Evolutionary conservation across 2,329 filamentous ascomycete genomes (phyloP), one percentile per base, ranked within the genome.

Genomic region (Orbilia javanica): DNA sequence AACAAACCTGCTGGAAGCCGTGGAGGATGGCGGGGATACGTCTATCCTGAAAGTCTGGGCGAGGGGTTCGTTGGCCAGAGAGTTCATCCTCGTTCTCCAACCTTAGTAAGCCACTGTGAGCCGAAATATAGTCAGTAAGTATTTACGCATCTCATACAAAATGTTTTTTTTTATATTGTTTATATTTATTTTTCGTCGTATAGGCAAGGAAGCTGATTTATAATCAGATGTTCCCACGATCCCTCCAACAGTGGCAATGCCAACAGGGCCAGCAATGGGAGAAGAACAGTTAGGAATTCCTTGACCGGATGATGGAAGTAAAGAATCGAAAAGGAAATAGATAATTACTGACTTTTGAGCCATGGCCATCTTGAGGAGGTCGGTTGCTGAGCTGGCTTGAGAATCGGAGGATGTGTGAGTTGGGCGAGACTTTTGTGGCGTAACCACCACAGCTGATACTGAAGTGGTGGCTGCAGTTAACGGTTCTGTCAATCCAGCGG

Each of bases 1-100:
- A 89, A 97, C 96, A 91, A 97, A 99, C 96, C 95, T 99, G 96
- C 87, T 92, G 92, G 89, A 98, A 97, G 88, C 92, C 96, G 85
- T 90, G 89, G 89, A 96, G 92, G 87, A 98, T 97, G 84, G 94
- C 93, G 81, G 96, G 96, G 84, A 97, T 88, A 86, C 96, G 92
- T 87, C 97, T 97, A 87, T 99, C 96, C 83, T 92, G 91, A 80
- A 92, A 91, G 86, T 98, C 95, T 81, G 96, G 96, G 83, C 94
- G 92, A 81, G 96, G 96, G 80, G 96, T 99, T 81, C 93, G 92
- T 84, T 97, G 90, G 83, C 94, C 94, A 82, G 94, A 96, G 83
- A 94, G 92, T 82, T 80, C 73, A 46, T 81, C 80, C 20, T 82
- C 81, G 83, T 95, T 92, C 81, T 92, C 91, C 82, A 87, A 74